Conservation (phyloP, 2,329 filamentous ascomycete genomes). For the Sporothrix variecibatus region DNA sequence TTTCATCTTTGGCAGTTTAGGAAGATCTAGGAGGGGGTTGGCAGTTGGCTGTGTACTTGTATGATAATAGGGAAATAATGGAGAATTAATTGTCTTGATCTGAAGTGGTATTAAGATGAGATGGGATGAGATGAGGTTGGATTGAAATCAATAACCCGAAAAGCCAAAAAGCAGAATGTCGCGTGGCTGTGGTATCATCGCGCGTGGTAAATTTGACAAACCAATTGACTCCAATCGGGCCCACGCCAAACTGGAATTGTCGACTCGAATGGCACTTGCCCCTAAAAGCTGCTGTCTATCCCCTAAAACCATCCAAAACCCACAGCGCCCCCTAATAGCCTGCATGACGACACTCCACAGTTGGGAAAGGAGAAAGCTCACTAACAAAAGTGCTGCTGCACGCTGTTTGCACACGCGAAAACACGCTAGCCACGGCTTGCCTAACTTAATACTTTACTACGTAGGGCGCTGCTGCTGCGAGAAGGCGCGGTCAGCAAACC, state of each 20-base stretch:
- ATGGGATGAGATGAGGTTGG: neutral
- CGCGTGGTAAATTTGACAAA: neutral
- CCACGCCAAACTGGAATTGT: neutral
- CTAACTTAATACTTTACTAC: too few relatives aligned
- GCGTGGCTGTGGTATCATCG: neutral
- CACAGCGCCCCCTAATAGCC: neutral
- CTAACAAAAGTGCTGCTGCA: too few relatives aligned
- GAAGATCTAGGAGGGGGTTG: neutral
- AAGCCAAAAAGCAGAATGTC: neutral
- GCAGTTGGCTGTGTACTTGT: neutral
- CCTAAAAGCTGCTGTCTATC: neutral
- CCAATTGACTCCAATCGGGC: neutral
- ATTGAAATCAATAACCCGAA: neutral
- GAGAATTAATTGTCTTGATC: conserved; percentile 5
- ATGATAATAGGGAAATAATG: neutral
- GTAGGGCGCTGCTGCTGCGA: neutral
- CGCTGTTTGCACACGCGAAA: neutral
- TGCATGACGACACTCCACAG: conserved; percentile 1
- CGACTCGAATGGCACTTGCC: neutral
- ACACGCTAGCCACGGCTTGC: neutral
- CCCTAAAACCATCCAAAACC: neutral
- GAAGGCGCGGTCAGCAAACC: neutral
- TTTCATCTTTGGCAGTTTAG: neutral
- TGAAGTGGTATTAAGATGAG: neutral
- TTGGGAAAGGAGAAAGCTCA: neutral